These are phyloP conservation scores for Cairneyella variabilis DNA, from an alignment of 495 filamentous ascomycete species.

Conservation along the genomic window DNA sequence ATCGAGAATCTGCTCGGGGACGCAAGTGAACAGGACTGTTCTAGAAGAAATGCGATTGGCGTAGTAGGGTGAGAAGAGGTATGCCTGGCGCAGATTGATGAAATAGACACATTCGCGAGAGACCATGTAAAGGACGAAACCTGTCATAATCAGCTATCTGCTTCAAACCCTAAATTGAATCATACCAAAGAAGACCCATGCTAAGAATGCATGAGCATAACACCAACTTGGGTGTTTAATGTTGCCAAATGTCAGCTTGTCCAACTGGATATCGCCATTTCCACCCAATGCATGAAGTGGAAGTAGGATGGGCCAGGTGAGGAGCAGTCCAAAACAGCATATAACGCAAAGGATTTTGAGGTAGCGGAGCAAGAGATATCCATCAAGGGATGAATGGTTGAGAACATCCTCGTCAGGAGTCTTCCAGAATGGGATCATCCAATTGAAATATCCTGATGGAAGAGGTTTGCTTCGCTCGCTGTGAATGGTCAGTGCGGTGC, in stretches of 20 bases:
- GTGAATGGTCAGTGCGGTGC: no score
- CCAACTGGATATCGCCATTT: conserved; percentile 58
- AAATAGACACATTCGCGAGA: conserved; percentile 89
- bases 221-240: conserved; percentile 53
- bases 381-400: conserved; percentile 83
- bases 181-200: conserved; percentile 74
- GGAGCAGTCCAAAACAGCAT: conserved; percentile 69
- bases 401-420: conserved; percentile 79
- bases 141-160: conserved; percentile 27
- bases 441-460: conserved; percentile 67
- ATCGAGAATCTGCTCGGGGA: conserved; percentile 70
- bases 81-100: conserved; percentile 93
- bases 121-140: conserved; percentile 84
- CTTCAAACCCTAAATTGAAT: neutral
- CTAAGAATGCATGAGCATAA: conserved; percentile 74
- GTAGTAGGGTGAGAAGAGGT: conserved; percentile 82
- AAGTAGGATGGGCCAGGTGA: conserved; percentile 84
- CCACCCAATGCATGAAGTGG: conserved; percentile 83
- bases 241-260: conserved; percentile 77
- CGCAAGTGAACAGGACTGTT: conserved; percentile 87
- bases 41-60: conserved; percentile 86
- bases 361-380: conserved; percentile 84
- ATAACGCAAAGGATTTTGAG: conserved; percentile 67
- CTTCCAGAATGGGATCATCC: conserved; percentile 71
- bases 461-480: conserved; percentile 65